Evolutionary conservation across 2,329 filamentous ascomycete genomes (phyloP).

Genomic region (Ophiosphaerella herpotricha): DNA sequence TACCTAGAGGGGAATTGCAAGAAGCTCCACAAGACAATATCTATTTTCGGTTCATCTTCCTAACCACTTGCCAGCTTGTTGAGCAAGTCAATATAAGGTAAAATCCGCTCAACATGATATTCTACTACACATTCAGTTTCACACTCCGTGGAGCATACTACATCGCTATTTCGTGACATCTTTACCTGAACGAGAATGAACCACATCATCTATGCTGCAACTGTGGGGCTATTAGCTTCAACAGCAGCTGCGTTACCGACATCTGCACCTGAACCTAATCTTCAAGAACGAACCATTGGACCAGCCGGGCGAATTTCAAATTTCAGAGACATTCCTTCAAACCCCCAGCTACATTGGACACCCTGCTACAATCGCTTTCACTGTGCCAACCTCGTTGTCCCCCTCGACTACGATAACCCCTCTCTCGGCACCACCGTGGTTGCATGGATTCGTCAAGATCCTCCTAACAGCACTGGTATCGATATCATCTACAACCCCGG

Average conservation of each 20-base stretch:
- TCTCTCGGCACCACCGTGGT: conserved; percentile 13
- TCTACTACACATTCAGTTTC: too few species aligned
- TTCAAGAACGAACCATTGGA: not conserved
- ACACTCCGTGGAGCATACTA: not conserved
- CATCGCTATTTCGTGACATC: not conserved
- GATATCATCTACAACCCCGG: conserved; percentile 19
- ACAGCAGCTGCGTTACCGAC: conserved; percentile 2
- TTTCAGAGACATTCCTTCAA: conserved; percentile 11
- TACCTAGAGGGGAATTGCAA: not conserved
- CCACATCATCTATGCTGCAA: not conserved
- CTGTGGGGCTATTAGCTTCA: not conserved
- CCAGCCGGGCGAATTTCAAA: not conserved
- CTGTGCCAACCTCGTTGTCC: conserved; percentile 18
- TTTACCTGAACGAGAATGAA: not conserved
- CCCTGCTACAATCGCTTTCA: conserved; percentile 11
- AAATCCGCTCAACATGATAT: too few species aligned
- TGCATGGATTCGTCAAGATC: conserved; percentile 14
- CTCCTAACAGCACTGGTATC: conserved; percentile 6
- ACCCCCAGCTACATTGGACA: conserved; percentile 14
- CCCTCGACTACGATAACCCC: conserved; percentile 18
- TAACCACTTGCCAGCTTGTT: too few species aligned
- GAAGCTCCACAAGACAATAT: not conserved
- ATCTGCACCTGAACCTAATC: not conserved
- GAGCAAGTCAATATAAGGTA: not conserved
- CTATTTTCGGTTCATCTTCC: not conserved